A percentile compares a stretch with the other conserved stretches of the same genome.
Conservation (phyloP, 805 yeast genomes). For the Hanseniaspora hatyaiensis region DNA sequence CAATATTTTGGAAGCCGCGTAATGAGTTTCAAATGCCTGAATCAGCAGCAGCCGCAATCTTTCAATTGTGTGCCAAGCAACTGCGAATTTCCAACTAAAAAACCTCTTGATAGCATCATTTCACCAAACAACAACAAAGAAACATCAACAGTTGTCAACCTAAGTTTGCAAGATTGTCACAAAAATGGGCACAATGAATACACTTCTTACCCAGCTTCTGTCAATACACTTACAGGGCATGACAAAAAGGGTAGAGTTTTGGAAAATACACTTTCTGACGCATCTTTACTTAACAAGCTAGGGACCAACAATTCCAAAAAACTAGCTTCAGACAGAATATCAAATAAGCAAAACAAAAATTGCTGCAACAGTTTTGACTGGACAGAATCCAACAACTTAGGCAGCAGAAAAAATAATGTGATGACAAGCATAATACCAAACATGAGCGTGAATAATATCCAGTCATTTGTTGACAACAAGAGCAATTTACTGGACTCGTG, state of each 20-base stretch:
- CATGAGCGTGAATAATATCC: neutral
- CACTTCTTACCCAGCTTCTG: neutral
- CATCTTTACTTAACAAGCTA: neutral
- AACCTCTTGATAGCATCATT: neutral
- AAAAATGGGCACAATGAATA: neutral
- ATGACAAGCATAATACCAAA: neutral
- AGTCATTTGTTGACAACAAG: neutral
- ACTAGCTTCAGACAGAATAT: neutral
- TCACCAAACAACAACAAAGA: neutral
- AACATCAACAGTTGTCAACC: neutral
- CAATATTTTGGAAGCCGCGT: slow-evolving; percentile 17
- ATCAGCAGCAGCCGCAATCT: neutral
- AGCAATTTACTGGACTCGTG: slow-evolving; percentile 1
- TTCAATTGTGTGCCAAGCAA: no score
- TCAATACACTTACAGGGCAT: neutral
- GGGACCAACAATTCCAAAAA: neutral
- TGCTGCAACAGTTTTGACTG: neutral
- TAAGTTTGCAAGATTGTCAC: no score
- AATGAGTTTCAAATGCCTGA: neutral
- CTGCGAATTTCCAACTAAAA: neutral
- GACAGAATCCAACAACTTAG: neutral
- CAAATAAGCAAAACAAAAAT: neutral
- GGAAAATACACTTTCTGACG: neutral
- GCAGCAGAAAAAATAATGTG: no score
- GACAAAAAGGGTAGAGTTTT: neutral